phyloP scores from a whole-genome alignment of 208 protist species.

The Leptomonas pyrrhocoris region DNA sequence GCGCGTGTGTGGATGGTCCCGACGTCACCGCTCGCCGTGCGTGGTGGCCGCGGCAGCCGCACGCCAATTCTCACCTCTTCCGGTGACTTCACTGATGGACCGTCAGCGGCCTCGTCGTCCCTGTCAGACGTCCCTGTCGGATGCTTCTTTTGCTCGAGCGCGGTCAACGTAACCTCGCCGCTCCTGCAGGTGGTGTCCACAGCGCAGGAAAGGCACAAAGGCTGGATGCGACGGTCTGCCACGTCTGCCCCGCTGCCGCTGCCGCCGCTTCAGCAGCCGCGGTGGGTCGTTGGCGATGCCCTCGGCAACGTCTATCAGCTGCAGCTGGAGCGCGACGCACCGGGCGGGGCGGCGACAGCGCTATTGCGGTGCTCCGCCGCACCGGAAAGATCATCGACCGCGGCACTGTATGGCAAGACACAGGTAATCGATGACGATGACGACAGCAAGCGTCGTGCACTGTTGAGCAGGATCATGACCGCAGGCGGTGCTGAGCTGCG shows the following conservation, averaged over 20 bases:
- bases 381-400: neutral
- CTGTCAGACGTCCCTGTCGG: constrained; percentile 5
- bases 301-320: constrained; percentile 84
- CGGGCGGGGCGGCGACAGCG: neutral
- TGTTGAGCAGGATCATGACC: neutral
- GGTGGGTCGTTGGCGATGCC: constrained; percentile 67
- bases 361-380: neutral
- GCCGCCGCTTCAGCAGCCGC: neutral
- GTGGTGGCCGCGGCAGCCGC: neutral
- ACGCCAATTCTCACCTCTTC: neutral
- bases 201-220: neutral
- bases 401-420: neutral
- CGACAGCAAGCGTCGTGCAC: constrained; percentile 1
- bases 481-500: neutral
- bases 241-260: neutral
- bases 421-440: neutral
- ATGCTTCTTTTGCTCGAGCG: constrained; percentile 25
- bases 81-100: too few species aligned
- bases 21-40: neutral
- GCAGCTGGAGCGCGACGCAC: constrained; percentile 35
- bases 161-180: constrained; percentile 10
- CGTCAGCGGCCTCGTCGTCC: too few species aligned
- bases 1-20: constrained; percentile 24
- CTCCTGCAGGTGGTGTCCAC: neutral
- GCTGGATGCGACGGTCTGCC: neutral